Evolutionary conservation across 352 stramenopile genomes (phyloP).

Genomic region (Pythium periplocum): DNA sequence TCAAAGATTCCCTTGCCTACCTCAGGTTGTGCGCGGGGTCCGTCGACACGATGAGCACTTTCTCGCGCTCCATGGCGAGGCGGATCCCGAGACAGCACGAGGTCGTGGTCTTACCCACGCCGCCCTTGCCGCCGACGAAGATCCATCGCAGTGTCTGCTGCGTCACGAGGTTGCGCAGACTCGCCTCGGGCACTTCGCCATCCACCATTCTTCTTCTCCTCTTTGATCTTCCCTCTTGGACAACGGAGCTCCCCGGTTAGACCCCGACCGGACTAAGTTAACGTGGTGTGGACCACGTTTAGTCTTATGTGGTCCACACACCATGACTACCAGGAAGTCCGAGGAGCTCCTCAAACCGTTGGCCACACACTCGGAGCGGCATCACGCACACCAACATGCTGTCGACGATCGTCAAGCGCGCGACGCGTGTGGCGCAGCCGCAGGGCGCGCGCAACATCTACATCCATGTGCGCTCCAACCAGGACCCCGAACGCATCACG

Average conservation of each 20-base stretch:
- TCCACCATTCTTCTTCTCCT: slow-evolving; percentile 7
- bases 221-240: slow-evolving; percentile 1
- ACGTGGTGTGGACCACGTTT: too few relatives aligned
- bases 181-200: slow-evolving; percentile 79
- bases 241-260: neutral
- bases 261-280: too few relatives aligned
- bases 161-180: slow-evolving; percentile 87
- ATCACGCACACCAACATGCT: slow-evolving; percentile 10
- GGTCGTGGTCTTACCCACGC: slow-evolving; percentile 97
- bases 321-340: slow-evolving; percentile 9
- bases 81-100: slow-evolving; percentile 96
- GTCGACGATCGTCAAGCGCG: slow-evolving; percentile 15
- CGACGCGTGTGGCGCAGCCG: slow-evolving; percentile 6
- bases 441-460: slow-evolving; percentile 37
- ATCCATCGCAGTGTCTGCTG: slow-evolving; percentile 91
- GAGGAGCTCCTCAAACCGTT: neutral
- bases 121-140: slow-evolving; percentile 94
- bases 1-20: slow-evolving; percentile 17
- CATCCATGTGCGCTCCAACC: slow-evolving; percentile 39
- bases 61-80: slow-evolving; percentile 86
- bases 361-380: neutral
- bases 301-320: neutral
- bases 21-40: slow-evolving; percentile 99
- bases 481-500: slow-evolving; percentile 44
- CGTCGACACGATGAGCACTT: slow-evolving; percentile 98